phyloP scores from a whole-genome alignment of 495 filamentous ascomycete species.

The Usnea hakonensis region DNA sequence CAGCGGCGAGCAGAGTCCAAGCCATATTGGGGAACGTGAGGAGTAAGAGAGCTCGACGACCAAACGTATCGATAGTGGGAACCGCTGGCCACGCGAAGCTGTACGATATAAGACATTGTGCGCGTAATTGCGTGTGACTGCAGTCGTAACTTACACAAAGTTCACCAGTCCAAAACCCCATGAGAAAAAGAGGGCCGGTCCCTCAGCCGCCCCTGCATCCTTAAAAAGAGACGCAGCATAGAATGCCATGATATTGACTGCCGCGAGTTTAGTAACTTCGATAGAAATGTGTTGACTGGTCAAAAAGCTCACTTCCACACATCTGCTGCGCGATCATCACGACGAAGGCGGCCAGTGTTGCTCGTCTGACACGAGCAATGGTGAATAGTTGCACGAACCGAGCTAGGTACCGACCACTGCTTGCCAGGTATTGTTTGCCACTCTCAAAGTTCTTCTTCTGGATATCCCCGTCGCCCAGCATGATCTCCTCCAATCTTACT shows the following conservation, averaged over 20 bases:
- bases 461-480: constrained; percentile 31
- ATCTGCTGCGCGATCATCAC: constrained; percentile 81
- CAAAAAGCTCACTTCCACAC: constrained; percentile 52
- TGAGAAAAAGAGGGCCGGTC: constrained; percentile 59
- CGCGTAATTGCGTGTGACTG: no score
- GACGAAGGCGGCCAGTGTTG: constrained; percentile 49
- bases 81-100: constrained; percentile 74
- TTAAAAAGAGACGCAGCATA: constrained; percentile 71
- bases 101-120: background rate
- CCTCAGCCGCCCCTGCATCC: constrained; percentile 50
- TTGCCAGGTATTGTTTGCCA: constrained; percentile 17
- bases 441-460: constrained; percentile 5
- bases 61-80: constrained; percentile 79
- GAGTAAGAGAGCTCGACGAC: constrained; percentile 65
- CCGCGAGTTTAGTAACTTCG: background rate
- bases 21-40: constrained; percentile 84
- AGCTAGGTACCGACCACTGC: constrained; percentile 33
- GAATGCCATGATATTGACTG: constrained; percentile 74
- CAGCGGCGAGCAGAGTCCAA: constrained; percentile 67
- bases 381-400: constrained; percentile 53
- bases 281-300: background rate
- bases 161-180: constrained; percentile 77
- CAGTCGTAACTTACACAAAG: constrained; percentile 39
- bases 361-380: constrained; percentile 53
- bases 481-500: constrained; percentile 34